Conservation (phyloP, 306 rosid species). For the Castanea mollissima region DNA sequence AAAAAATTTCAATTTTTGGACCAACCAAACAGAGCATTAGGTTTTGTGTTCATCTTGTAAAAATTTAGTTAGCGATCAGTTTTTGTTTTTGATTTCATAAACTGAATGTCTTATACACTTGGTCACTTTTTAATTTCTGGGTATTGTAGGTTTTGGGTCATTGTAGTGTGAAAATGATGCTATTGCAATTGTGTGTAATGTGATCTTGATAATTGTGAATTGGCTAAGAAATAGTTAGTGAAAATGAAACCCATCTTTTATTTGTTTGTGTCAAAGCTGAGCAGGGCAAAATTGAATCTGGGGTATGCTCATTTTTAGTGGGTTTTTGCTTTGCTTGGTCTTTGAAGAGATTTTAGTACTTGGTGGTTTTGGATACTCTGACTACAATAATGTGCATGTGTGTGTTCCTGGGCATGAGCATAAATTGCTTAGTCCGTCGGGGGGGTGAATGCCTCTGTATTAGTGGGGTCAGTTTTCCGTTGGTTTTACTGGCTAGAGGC, state of each 20-base stretch:
- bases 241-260: background rate
- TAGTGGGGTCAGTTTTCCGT: too few relatives aligned
- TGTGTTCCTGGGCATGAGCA: too few relatives aligned
- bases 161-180: background rate
- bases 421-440: too few relatives aligned
- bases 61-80: background rate
- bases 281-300: too few relatives aligned
- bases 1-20: background rate
- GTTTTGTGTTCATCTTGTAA: background rate
- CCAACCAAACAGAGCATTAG: background rate
- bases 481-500: too few relatives aligned
- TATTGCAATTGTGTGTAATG: background rate
- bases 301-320: background rate
- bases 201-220: background rate
- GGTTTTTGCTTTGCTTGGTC: background rate
- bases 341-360: background rate
- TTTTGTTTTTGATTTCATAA: background rate
- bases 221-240: background rate
- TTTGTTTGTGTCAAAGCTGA: background rate
- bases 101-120: background rate
- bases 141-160: background rate
- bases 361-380: background rate
- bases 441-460: too few relatives aligned
- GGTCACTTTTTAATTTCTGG: background rate
- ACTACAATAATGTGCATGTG: background rate